Evolutionary conservation across 768 basidiomycete species (phyloP).

Genomic region (Leccinum truebloodii): DNA sequence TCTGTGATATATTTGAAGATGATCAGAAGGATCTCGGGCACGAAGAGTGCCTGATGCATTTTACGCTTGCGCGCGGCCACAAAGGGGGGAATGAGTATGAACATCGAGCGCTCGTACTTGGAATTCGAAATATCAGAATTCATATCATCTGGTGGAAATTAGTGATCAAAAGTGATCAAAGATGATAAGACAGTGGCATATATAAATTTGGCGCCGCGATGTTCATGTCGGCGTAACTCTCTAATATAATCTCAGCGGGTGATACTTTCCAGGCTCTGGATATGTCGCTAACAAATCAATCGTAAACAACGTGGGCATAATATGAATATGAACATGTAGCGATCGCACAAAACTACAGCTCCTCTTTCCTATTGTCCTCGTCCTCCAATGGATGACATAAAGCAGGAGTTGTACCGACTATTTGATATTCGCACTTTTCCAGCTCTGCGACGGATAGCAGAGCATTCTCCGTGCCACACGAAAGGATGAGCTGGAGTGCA

Average conservation of each 20-base stretch:
- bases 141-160: neutral
- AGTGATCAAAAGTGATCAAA: too few species aligned
- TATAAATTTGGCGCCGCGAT: slow-evolving; percentile 2
- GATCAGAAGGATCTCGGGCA: slow-evolving; percentile 26
- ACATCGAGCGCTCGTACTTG: neutral
- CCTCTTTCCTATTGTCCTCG: slow-evolving; percentile 28
- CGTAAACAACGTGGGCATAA: neutral
- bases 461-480: slow-evolving; percentile 85
- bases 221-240: neutral
- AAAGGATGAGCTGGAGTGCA: slow-evolving; percentile 62
- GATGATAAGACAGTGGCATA: neutral
- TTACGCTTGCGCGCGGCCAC: neutral
- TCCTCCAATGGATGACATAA: slow-evolving; percentile 59
- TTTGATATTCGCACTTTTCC: slow-evolving; percentile 95
- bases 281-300: neutral
- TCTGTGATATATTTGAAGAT: slow-evolving; percentile 23
- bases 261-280: neutral
- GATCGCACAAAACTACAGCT: slow-evolving; percentile 22
- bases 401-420: slow-evolving; percentile 84
- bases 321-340: neutral
- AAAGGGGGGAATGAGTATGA: slow-evolving; percentile 9
- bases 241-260: neutral
- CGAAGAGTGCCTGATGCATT: slow-evolving; percentile 19
- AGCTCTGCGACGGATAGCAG: slow-evolving; percentile 80
- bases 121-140: neutral